Evolutionary conservation across 192 early-diverging fungal genomes (phyloP).

Genomic region (Radiomyces spectabilis): DNA sequence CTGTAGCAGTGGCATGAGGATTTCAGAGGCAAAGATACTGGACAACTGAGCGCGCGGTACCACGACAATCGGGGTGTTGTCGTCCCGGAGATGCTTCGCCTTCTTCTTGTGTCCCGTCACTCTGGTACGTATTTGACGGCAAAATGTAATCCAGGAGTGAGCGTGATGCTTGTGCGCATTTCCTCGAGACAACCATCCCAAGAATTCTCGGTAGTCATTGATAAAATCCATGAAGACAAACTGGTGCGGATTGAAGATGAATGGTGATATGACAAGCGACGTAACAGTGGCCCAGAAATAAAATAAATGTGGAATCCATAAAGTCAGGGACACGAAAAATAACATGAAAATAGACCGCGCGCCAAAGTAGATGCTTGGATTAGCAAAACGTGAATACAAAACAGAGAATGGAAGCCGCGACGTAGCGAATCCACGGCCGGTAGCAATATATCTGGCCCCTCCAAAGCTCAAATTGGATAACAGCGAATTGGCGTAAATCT

Average conservation of each 20-base stretch:
- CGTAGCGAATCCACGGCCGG: constrained; percentile 67
- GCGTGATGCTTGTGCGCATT: constrained; percentile 44
- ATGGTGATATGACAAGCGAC: constrained; percentile 56
- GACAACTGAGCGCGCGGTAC: constrained; percentile 50
- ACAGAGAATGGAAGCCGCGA: constrained; percentile 54
- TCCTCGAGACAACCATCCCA: constrained; percentile 57
- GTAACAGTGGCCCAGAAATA: constrained; percentile 66
- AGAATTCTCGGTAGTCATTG: constrained; percentile 57
- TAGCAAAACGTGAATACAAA: constrained; percentile 57
- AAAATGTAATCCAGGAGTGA: constrained; percentile 63
- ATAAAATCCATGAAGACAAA: constrained; percentile 60
- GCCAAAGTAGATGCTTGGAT: constrained; percentile 62
- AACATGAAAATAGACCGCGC: constrained; percentile 51
- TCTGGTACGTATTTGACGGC: constrained; percentile 47
- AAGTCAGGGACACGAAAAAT: constrained; percentile 49
- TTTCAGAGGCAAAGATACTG: constrained; percentile 54
- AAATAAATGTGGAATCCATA: constrained; percentile 52
- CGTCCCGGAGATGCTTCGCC: constrained; percentile 5
- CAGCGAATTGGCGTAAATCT: constrained; percentile 62
- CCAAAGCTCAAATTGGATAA: constrained; percentile 61
- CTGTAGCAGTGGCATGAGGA: constrained; percentile 53
- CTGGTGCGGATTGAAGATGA: constrained; percentile 72
- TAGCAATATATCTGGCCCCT: constrained; percentile 63
- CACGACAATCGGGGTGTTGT: constrained; percentile 31
- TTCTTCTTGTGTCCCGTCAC: constrained; percentile 64